Evolutionary conservation across 768 basidiomycete genomes (phyloP), one percentile per base, ranked within the genome.

Genomic region (Suillus subaureus): DNA sequence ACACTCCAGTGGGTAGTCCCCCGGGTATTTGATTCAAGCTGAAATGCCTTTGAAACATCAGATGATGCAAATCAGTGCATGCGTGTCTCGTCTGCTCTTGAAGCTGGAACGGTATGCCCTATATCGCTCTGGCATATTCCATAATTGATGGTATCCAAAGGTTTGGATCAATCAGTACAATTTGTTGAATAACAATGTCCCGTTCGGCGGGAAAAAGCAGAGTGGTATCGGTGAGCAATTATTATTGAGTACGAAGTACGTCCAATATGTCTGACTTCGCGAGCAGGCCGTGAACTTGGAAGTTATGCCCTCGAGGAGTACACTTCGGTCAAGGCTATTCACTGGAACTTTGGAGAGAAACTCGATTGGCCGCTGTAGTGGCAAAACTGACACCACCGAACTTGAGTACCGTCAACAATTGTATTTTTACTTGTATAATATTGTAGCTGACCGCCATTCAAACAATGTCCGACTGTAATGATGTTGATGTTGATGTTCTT

Each of bases 111-210:
- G 33, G 92, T 93, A 75, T 78, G 87, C 47, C 16, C 31, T 42
- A 62, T 31, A 4, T 42, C 13, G 6, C 12, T 40, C 54, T n/a
- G 37, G 16, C 18, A 26, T 6, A 9, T 65, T 40, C 37, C 7
- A 56, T 69, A 52, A 75, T 61, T 54, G 26, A 61, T 33, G 40
- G 26, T 26, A 62, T 31, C 40, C 58, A 61, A 66, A 92, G 90
- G 90, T 94, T 49, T 97, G 96, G 95, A 85, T 96, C 66, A 98
- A 98, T 77, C 90, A 94, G 72, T 96, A 95, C 79, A 92, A 90
- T 72, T 49, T 91, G 15, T 76, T 97, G 64, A 85, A 87, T 78
- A 93, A 93, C 75, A 94, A 96, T 66, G 90, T 95, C 54, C 97
- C 97, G 1, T 98, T 98, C 72, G 96, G 97, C 43, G 97, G 96